A percentile compares a stretch with the other conserved stretches of the same genome.
These are phyloP conservation scores for Septoria petroselini DNA, from an alignment of 2,329 filamentous ascomycete genomes.

Conservation along the genomic window DNA sequence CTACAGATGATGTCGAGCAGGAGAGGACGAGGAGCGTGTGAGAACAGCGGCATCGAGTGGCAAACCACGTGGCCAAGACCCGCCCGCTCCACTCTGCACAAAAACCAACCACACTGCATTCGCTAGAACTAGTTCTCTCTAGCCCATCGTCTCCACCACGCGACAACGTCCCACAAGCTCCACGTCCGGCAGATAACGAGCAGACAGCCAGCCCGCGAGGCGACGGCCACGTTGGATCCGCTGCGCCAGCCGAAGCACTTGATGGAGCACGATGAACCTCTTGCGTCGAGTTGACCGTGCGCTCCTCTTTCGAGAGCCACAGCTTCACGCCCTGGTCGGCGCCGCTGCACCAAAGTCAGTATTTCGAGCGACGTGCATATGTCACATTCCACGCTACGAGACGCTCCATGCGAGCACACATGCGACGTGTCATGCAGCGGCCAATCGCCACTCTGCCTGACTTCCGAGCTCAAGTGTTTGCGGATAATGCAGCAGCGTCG, in stretches of 20 bases:
- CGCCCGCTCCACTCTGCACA: neutral
- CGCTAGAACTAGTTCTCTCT: too few relatives aligned
- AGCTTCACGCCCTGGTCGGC: neutral
- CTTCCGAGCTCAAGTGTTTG: slow-evolving; percentile 11
- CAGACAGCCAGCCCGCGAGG: neutral
- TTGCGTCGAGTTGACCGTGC: neutral
- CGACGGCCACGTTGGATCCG: neutral
- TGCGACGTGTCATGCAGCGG: slow-evolving; percentile 8
- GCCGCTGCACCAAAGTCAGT: neutral
- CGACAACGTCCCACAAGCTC: neutral
- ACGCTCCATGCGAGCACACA: slow-evolving; percentile 7
- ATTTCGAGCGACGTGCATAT: slow-evolving; percentile 20
- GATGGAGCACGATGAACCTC: neutral
- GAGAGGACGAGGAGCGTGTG: neutral
- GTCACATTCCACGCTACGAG: slow-evolving; percentile 19
- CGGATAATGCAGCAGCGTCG: slow-evolving; percentile 15
- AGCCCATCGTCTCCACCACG: too few relatives aligned
- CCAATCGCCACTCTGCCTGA: slow-evolving; percentile 8
- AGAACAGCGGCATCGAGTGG: neutral
- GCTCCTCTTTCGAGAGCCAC: slow-evolving; percentile 12
- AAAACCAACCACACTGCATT: too few relatives aligned
- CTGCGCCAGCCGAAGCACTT: neutral
- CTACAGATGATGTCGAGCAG: slow-evolving; percentile 2
- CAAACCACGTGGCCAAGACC: neutral
- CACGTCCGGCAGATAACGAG: neutral